Base-by-base conservation (phyloP, 2,329 filamentous ascomycete species). In the Celoporthe dispersa region DNA sequence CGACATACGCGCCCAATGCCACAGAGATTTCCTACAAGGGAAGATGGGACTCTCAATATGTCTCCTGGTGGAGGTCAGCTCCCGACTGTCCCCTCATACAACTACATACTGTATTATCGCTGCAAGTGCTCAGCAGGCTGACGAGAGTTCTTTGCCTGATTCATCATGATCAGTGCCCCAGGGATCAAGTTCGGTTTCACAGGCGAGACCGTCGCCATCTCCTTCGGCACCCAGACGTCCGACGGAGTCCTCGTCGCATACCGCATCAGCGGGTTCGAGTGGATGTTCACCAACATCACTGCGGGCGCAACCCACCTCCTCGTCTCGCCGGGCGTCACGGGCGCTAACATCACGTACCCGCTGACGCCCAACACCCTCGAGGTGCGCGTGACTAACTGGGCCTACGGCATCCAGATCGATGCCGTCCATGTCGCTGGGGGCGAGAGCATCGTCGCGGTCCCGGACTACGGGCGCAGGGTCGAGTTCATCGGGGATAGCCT, bases 331-430 rank as follows among this genome's bases (percentile, higher is more conserved):
- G 75, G 76, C n/a, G 85, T 83, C 0, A 78, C 82, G 0, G 84
- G 83, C 6, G 78, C 85, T 12, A 80, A 83, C 64, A 75, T 82
- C 53, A 84, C 81, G 0, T 78, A 78, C 14, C 81, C 84, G 0
- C 75, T 84, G 28, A 80, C 76, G 55, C 83, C 83, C 0, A 81
- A 82, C 41, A 83, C 81, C 0, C 88, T 90, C 69, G 87, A 90
- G 75, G 77, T 90, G 74, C 80, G 87, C 72, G 87, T 90, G 22
- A 87, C 87, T 1, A 90, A 90, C 73, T 90, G 86, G 87, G 86
- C 82, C 22, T 86, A 85, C 73, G 87, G 87, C 2, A 83, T 90
- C 3, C 87, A 90, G 76, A 84, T 90, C 60, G 79, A 80, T 25
- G 79, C 82, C 9, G 81, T 90, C 2, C 85, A 88, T 67, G 79